Evolutionary conservation across 2,329 filamentous ascomycete species (phyloP), one percentile per base, ranked within the genome.

Genomic region (Xylariaceae sp.): DNA sequence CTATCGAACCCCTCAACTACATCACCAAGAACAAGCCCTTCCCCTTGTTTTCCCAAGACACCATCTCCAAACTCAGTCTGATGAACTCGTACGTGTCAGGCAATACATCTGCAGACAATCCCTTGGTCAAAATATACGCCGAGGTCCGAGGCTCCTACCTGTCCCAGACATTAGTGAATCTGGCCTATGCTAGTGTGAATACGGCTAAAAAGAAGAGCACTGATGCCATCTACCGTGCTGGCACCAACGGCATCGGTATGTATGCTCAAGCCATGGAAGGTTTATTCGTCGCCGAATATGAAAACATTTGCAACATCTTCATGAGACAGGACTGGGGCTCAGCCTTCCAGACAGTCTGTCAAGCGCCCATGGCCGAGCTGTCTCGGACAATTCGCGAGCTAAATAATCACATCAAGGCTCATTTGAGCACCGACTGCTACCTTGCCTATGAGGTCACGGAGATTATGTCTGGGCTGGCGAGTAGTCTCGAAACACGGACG

Each of bases 401-500:
- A 23, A 96, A 97, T 64, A 77, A 80, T 40, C 91, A 96, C 60
- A 90, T 97, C 66, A 90, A 91, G 62, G 73, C 79, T 33, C 91
- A 96, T 61, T 71, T 96, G 32, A 80, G 83, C 55, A 95, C 89
- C 0, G 93, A 98, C 65, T 97, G 92, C 67, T 97, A 88, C 64
- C 77, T 98, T 39, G 90, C 90, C 6, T 98, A 95, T 64, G 93
- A 98, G 63, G 88, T 97, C 23, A 88, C 94, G 23, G 92, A 95
- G 59, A 88, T 96, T 49, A 82, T 97, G 37, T 87, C 88, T 1
- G 79, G 78, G 11, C 75, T 95, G 38, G 90, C 89, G 2, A 84
- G 83, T 45, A 83, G 85, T 32, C 72, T 98, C 4, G 92, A 95
- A 52, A 78, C 80, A 4, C 83, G 85, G 50, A 95, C 90, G 0